Conservation (phyloP, 306 rosid species). For the Trifolium fragiferum region DNA sequence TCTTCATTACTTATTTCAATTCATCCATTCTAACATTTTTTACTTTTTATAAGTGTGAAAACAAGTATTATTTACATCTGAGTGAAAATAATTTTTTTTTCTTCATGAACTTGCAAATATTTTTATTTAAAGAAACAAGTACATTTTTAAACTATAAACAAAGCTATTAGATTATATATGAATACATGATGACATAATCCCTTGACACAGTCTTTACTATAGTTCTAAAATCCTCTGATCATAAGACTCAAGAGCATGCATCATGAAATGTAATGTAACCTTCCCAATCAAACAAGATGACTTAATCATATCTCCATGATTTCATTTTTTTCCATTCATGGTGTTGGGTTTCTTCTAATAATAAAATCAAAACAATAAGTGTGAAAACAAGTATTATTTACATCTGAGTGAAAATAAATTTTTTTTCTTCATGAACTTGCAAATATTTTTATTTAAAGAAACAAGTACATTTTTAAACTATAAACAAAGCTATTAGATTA, state of each 20-base stretch:
- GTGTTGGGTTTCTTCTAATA: not conserved
- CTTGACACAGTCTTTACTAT: not conserved
- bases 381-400: no score
- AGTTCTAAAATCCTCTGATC: slow-evolving; percentile 13
- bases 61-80: no score
- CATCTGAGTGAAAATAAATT: no score
- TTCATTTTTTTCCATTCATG: not conserved
- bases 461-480: not conserved
- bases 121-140: not conserved
- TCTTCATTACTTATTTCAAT: no score
- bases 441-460: not conserved
- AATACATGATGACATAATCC: slow-evolving; percentile 22
- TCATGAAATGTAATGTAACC: not conserved
- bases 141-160: not conserved
- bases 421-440: not conserved
- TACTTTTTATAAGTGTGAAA: no score
- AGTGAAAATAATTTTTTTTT: no score
- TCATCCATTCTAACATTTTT: no score
- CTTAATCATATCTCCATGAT: not conserved
- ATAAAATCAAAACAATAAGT: not conserved
- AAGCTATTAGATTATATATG: not conserved
- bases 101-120: not conserved
- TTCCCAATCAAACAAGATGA: slow-evolving; percentile 8
- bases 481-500: not conserved
- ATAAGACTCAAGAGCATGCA: not conserved